These are phyloP conservation scores for Elymus sibiricus DNA, from an alignment of 176 grass and related monocot genomes.

Conservation along the genomic window DNA sequence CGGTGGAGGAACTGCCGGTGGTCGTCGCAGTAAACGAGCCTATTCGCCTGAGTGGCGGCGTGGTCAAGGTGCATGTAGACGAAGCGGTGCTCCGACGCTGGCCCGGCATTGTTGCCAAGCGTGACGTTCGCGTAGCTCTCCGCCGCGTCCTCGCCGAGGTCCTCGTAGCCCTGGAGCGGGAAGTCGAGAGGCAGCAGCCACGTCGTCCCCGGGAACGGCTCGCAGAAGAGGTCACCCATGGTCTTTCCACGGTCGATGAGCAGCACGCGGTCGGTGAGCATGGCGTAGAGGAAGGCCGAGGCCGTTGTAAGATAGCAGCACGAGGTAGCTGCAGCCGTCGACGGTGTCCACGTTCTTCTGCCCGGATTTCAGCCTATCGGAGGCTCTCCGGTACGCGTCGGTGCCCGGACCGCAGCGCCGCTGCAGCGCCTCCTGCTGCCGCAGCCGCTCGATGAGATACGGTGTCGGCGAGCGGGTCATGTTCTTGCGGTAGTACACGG, in stretches of 20 bases:
- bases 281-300: constrained; percentile 56
- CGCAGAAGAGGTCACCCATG: constrained; percentile 49
- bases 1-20: constrained; percentile 42
- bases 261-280: constrained; percentile 59
- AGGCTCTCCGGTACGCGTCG: constrained; percentile 1
- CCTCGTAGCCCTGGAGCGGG: constrained; percentile 15
- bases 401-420: constrained; percentile 53
- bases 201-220: constrained; percentile 47
- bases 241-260: constrained; percentile 37
- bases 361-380: constrained; percentile 38
- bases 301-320: constrained; percentile 34
- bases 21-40: constrained; percentile 44
- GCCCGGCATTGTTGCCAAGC: neutral
- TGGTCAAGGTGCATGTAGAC: constrained; percentile 41
- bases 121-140: neutral
- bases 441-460: constrained; percentile 48
- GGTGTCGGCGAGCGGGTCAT: constrained; percentile 27
- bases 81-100: neutral
- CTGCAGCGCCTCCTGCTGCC: constrained; percentile 67
- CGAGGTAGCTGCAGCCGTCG: constrained; percentile 46
- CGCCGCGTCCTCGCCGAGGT: neutral
- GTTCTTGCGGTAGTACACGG: constrained; percentile 42
- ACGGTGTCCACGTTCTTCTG: neutral
- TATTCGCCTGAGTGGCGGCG: constrained; percentile 10
- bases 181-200: constrained; percentile 54